Evolutionary conservation across 352 stramenopile species (phyloP), one percentile per base, ranked within the genome.

Genomic region (Phytopythium oedochilum): DNA sequence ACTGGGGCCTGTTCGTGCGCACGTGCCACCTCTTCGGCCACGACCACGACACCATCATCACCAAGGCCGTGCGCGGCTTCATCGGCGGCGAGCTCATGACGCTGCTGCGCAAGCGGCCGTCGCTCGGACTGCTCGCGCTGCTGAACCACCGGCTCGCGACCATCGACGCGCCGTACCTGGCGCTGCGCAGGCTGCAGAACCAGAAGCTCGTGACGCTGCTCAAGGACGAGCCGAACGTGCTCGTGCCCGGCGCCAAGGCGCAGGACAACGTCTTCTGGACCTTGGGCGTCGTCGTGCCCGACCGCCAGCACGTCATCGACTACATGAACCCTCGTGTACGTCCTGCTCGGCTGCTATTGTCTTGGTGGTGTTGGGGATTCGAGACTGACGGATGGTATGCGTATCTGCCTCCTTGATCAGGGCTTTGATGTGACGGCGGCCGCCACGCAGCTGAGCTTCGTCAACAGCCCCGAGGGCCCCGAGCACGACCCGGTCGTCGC

Each of bases 361-460:
- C 39, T 22, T 40, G 28, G 10, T 15, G 45, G 15, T 50, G 10
- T 23, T 28, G 15, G 2, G 18, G 3, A 12, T 46, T 26, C 38
- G 20, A 47, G 20, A 8, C 2, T 32, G 10, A 34, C 22, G 26
- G 49, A 64, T 22, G 47, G 17, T 10, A 29, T 49, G 28, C 28
- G 3, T 14, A 14, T 8, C 17, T 54, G 43, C 18, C 23, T n/a
- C n/a, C n/a, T n/a, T n/a, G 2, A 20, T 25, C 48, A 91, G 81
- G 82, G 83, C 35, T 92, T 92, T 61, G 83, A 92, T 39, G 83
- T 92, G 22, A 92, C 83, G 2, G 81, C 78, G 9, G 83, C 78
- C 22, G 78, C 79, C 25, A 92, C 83, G 4, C 83, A 92, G 35
- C 56, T 92, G n/a, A 63, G 74, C 14, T 92, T 68, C 46, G 73